A percentile compares a stretch with the other conserved stretches of the same genome.
Conservation (phyloP, 140 eudicot species). For the Flaveria floridana region DNA sequence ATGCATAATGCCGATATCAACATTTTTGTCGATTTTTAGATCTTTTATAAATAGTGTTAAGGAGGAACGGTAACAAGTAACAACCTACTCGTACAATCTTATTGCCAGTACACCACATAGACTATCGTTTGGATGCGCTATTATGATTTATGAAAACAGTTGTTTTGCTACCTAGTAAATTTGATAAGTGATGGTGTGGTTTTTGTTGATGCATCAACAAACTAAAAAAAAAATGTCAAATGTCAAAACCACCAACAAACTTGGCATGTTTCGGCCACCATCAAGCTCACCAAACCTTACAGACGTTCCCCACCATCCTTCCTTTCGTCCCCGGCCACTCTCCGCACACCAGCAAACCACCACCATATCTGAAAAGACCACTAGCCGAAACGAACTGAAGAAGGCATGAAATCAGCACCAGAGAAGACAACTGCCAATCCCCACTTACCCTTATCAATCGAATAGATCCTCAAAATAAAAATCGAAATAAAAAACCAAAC, state of each 20-base stretch:
- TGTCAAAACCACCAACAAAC: background rate
- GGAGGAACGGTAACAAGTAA: background rate
- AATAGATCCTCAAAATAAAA: no score
- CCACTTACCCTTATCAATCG: no score
- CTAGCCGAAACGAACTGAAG: no score
- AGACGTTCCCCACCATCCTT: background rate
- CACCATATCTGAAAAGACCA: no score
- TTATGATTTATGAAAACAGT: background rate
- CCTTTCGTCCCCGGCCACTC: background rate
- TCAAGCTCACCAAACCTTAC: background rate
- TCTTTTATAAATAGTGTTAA: background rate
- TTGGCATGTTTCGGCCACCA: background rate
- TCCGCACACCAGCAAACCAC: no score
- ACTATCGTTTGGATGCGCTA: background rate
- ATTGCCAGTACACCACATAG: background rate
- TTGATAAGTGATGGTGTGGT: background rate
- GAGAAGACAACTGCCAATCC: no score
- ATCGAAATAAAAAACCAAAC: no score
- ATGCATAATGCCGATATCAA: conserved; percentile 14
- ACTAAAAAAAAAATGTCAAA: background rate
- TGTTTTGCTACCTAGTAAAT: background rate
- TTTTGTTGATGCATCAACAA: background rate
- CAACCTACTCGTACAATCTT: background rate
- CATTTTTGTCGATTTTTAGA: background rate
- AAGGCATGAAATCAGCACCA: no score